Evolutionary conservation across 352 stramenopile genomes (phyloP).

Genomic region (Aphanomyces stellatus): DNA sequence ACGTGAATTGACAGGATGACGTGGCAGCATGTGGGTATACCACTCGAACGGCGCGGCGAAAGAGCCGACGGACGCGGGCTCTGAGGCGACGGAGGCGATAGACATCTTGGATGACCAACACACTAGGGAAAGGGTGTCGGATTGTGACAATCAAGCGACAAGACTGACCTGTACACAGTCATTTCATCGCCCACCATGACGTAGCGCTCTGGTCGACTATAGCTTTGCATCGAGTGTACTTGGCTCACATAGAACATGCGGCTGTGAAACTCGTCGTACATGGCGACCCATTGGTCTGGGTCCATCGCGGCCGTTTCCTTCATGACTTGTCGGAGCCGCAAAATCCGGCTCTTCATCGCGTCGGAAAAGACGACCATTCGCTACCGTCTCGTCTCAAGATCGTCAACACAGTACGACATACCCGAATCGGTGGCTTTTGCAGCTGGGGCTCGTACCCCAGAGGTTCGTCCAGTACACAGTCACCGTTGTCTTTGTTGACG

Average conservation of each 20-base stretch:
- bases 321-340: conserved; percentile 21
- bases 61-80: conserved; percentile 27
- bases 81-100: conserved; percentile 31
- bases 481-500: conserved; percentile 60
- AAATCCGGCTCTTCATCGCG: conserved; percentile 33
- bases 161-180: conserved; percentile 39
- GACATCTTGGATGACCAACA: conserved; percentile 58
- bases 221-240: background rate
- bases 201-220: conserved; percentile 29
- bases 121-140: background rate
- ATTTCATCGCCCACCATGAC: conserved; percentile 44
- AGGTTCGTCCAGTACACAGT: conserved; percentile 27
- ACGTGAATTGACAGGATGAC: background rate
- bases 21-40: conserved; percentile 24
- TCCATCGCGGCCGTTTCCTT: conserved; percentile 24
- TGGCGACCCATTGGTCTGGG: conserved; percentile 40
- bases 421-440: background rate
- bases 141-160: background rate
- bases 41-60: conserved; percentile 27
- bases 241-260: conserved; percentile 52
- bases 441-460: conserved; percentile 49
- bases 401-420: background rate
- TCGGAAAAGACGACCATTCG: conserved; percentile 36
- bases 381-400: conserved; percentile 26
- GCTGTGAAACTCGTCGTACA: conserved; percentile 45